A percentile compares a stretch with the other conserved stretches of the same genome.
Evolutionary conservation across 768 basidiomycete genomes (phyloP).

Genomic region (Phylloporus sp.): DNA sequence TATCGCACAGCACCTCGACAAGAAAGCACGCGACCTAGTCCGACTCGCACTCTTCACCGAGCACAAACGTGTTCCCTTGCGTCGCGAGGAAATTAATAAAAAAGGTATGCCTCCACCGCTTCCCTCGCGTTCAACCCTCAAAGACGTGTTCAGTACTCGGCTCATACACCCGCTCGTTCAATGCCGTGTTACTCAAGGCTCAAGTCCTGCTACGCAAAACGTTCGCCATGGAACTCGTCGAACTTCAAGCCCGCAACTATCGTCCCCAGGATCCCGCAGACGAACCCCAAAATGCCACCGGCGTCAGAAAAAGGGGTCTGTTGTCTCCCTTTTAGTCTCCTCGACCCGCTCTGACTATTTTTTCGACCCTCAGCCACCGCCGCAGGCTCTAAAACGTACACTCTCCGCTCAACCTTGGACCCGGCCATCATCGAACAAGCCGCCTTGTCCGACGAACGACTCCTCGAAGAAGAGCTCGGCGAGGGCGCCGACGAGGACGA

Average conservation of each 20-base stretch:
- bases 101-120: conserved; percentile 46
- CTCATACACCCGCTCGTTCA: conserved; percentile 52
- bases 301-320: conserved; percentile 64
- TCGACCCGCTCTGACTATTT: background rate
- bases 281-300: conserved; percentile 47
- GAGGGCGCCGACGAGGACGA: conserved; percentile 44
- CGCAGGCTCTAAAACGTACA: conserved; percentile 71
- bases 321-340: background rate
- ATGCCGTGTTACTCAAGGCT: conserved; percentile 55
- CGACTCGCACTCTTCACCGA: conserved; percentile 81
- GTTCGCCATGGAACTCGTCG: conserved; percentile 83
- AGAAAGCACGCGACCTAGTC: conserved; percentile 67
- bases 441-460: conserved; percentile 41
- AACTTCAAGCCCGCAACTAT: conserved; percentile 58
- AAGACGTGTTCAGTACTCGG: conserved; percentile 38
- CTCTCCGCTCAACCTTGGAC: conserved; percentile 72
- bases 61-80: conserved; percentile 58
- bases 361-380: conserved; percentile 34
- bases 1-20: conserved; percentile 64
- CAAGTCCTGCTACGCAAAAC: conserved; percentile 58
- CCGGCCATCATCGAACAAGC: conserved; percentile 58
- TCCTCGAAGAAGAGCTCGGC: conserved; percentile 45
- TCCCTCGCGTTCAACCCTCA: background rate
- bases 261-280: conserved; percentile 36
- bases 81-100: conserved; percentile 82